These are phyloP conservation scores for Pichia sp. DNA, from an alignment of 1,139 yeast genomes.

Conservation along the genomic window DNA sequence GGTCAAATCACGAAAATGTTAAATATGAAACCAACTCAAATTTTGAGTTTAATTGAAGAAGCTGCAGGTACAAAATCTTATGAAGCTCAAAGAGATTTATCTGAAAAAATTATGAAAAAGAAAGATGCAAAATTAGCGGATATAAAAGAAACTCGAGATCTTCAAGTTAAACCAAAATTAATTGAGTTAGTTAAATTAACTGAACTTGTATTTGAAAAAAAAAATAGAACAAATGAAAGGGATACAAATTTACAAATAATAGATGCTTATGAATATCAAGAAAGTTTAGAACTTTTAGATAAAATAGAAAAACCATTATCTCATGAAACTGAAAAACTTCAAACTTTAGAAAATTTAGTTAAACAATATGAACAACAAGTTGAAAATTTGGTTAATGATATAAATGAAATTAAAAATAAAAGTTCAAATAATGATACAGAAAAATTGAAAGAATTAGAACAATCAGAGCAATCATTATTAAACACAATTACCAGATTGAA, in stretches of 20 bases:
- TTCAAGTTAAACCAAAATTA: slow-evolving; percentile 90
- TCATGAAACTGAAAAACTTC: slow-evolving; percentile 33
- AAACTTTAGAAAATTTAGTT: background rate
- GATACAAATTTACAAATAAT: slow-evolving; percentile 71
- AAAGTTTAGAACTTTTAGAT: slow-evolving; percentile 36
- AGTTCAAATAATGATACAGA: slow-evolving; percentile 61
- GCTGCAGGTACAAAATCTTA: slow-evolving; percentile 97
- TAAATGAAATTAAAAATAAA: slow-evolving; percentile 46
- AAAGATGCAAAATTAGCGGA: slow-evolving; percentile 69
- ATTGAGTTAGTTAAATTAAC: slow-evolving; percentile 78
- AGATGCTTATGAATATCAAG: slow-evolving; percentile 67
- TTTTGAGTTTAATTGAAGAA: slow-evolving; percentile 86
- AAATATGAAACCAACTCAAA: slow-evolving; percentile 91
- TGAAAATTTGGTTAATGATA: slow-evolving; percentile 52
- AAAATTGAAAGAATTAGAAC: slow-evolving; percentile 54
- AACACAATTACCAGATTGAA: slow-evolving; percentile 64
- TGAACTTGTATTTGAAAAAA: slow-evolving; percentile 76
- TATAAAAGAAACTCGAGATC: slow-evolving; percentile 46
- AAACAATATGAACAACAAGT: slow-evolving; percentile 39
- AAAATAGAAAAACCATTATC: slow-evolving; percentile 34
- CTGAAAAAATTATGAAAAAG: slow-evolving; percentile 84
- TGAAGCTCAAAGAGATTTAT: slow-evolving; percentile 89
- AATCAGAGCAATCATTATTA: slow-evolving; percentile 47
- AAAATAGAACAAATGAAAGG: slow-evolving; percentile 73
- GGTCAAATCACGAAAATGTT: slow-evolving; percentile 95